Evolutionary conservation across 768 basidiomycete genomes (phyloP).

Genomic region (Cystobasidium ongulense): DNA sequence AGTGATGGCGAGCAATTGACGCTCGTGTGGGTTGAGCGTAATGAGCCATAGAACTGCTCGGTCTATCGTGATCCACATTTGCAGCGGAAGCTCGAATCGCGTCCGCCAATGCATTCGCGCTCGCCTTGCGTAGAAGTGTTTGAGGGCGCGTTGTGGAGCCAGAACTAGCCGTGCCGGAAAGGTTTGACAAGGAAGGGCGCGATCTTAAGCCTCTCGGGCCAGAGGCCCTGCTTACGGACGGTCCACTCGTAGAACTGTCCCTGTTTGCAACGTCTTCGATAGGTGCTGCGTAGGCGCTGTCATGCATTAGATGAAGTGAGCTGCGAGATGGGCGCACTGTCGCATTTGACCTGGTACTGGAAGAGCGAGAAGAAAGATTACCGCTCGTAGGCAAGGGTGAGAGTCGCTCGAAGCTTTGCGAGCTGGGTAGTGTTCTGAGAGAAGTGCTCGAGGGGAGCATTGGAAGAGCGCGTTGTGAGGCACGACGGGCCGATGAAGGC

Average conservation of each 20-base stretch:
- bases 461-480: no score
- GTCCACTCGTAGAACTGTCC: neutral
- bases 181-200: neutral
- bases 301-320: neutral
- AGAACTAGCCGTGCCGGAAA: neutral
- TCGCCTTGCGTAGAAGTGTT: neutral
- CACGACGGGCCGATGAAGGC: no score
- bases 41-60: neutral
- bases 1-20: constrained; percentile 13
- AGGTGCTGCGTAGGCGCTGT: neutral
- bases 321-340: neutral
- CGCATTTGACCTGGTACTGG: neutral
- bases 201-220: neutral
- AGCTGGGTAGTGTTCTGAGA: no score
- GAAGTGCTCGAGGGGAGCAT: no score
- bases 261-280: no score
- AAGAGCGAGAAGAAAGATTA: neutral
- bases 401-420: neutral
- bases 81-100: neutral
- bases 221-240: neutral
- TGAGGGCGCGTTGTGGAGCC: neutral
- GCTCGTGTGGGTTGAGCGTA: constrained; percentile 28
- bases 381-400: neutral
- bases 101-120: neutral
- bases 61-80: neutral